Evolutionary conservation across 768 basidiomycete genomes (phyloP), one percentile per base, ranked within the genome.

Genomic region (Coprinopsis sp.): DNA sequence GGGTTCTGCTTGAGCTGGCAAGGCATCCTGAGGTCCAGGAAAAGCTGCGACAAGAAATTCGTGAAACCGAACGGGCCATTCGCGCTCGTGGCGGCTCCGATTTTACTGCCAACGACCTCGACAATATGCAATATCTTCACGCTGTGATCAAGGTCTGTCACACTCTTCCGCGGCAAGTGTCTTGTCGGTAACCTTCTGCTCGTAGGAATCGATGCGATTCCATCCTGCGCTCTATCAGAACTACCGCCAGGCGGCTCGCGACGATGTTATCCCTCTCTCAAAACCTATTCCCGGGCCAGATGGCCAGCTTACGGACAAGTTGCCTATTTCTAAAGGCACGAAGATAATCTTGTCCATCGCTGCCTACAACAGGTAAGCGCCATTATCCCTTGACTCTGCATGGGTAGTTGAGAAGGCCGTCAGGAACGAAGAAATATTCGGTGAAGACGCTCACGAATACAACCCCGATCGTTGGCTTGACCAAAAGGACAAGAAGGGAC

Each of bases 1-100:
- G 82, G 81, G 70, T 74, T 5, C 61, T 88, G 11, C 68, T 82
- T 43, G 79, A 83, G 50, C 70, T 91, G 24, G 73, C 81, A 8
- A 73, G 69, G 25, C 66, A 80, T 51, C 78, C 77, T 0, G 66
- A 77, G 6, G 61, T 80, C 5, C 87, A 91, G 62, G 66, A 63
- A 2, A 72, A 68, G 47, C 74, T 91, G 29, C 76, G 89, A 14
- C 58, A 64, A 0, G 88, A 90, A 64, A 73, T 84, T 31, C 61
- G 62, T 56, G 60, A 74, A 21, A 66, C 64, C 55, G 58, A 71
- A 46, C 44, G 48, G 14, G 63, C 55, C 13, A 52, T 75, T 12
- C 61, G 63, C 33, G 58, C 57, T n/a, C 65, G 68, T 12, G 70
- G 71, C 23, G 62, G 65, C 16, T 56, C 59, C 13, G 58, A 64